phyloP scores from a whole-genome alignment of 441 rosid species.

The Arabidopsis hybrid region DNA sequence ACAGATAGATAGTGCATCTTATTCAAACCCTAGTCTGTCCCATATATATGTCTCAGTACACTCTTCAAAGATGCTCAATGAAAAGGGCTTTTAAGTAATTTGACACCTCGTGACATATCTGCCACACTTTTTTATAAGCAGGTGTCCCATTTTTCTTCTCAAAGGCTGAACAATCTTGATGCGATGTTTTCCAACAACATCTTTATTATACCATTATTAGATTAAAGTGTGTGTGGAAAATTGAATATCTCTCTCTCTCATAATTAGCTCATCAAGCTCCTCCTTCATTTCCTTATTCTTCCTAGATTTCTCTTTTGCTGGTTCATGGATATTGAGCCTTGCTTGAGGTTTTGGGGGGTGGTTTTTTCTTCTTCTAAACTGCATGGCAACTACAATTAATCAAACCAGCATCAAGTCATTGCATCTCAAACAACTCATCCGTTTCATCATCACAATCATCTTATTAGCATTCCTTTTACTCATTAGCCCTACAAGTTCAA shows the following conservation, averaged over 20 bases:
- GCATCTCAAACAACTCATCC: conserved; percentile 29
- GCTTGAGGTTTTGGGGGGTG: conserved; percentile 72
- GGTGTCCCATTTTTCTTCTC: conserved; percentile 23
- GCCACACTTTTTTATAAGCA: conserved; percentile 14
- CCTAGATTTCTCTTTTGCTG: conserved; percentile 36
- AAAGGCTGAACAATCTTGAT: conserved; percentile 26
- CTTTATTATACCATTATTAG: conserved; percentile 15
- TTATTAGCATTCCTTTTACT: conserved; percentile 52
- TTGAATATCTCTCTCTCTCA: conserved; percentile 34
- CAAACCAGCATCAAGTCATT: conserved; percentile 42
- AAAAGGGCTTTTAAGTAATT: conserved; percentile 13
- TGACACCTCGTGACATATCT: conserved; percentile 19
- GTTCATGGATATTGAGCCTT: conserved; percentile 91
- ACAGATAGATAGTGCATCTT: not conserved
- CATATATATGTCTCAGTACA: not conserved
- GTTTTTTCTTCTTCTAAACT: conserved; percentile 49
- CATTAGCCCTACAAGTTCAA: conserved; percentile 35
- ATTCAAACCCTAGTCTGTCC: conserved; percentile 11
- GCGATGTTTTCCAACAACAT: conserved; percentile 38
- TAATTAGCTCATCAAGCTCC: conserved; percentile 21
- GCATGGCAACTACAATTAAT: conserved; percentile 64
- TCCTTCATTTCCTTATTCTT: conserved; percentile 12
- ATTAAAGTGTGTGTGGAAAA: conserved; percentile 18
- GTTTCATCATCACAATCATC: conserved; percentile 42
- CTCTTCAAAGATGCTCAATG: conserved; percentile 7